Percentiles rank a stretch among this genome's conserved stretches.
phyloP scores from a whole-genome alignment of 192 early-diverging fungal genomes.

The Phycomyces nitens region DNA sequence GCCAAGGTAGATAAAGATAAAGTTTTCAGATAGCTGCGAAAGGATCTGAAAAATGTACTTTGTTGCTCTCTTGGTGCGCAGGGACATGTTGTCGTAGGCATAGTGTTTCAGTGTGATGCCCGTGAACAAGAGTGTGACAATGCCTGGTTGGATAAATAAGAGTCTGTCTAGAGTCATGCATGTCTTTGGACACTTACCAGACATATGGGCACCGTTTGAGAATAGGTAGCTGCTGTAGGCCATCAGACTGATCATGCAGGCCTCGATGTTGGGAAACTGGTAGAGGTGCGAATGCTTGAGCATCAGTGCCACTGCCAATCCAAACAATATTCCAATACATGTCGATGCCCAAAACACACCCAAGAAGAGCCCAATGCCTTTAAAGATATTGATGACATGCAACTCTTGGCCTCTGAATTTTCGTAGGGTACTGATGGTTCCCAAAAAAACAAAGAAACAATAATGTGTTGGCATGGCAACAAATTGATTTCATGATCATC shows the following conservation, averaged over 20 bases:
- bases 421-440: conserved; percentile 59
- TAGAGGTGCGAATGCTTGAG: conserved; percentile 86
- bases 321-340: conserved; percentile 78
- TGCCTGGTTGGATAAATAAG: too few species aligned
- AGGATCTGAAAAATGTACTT: conserved; percentile 92
- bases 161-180: too few species aligned
- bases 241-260: conserved; percentile 79
- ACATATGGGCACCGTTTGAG: conserved; percentile 82
- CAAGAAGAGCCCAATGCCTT: conserved; percentile 70
- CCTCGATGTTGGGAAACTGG: conserved; percentile 80
- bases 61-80: conserved; percentile 73
- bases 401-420: conserved; percentile 72
- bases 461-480: not conserved
- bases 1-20: conserved; percentile 96
- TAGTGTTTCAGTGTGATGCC: conserved; percentile 93
- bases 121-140: conserved; percentile 91
- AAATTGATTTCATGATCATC: not conserved
- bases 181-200: too few species aligned
- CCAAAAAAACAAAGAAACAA: conserved; percentile 6
- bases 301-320: conserved; percentile 73
- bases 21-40: conserved; percentile 90
- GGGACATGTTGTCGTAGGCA: conserved; percentile 86
- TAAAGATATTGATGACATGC: conserved; percentile 56
- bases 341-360: conserved; percentile 81
- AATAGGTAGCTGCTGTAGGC: conserved; percentile 93